phyloP scores from a whole-genome alignment of 345 rosid species.

The Excoecaria cochinchinensis region DNA sequence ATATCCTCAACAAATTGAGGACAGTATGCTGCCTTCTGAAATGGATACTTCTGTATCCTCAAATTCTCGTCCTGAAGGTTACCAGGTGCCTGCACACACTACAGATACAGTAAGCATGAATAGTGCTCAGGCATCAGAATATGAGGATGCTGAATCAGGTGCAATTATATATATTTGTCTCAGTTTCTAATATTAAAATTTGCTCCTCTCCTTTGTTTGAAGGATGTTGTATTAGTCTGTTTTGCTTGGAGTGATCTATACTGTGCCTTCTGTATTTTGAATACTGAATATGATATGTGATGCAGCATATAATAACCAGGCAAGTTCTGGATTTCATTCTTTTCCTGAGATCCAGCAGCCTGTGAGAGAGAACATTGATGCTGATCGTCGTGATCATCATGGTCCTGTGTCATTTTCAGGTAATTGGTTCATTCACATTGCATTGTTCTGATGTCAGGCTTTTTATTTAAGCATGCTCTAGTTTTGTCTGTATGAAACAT shows the following conservation, averaged over 20 bases:
- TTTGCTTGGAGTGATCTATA: slow-evolving; percentile 2
- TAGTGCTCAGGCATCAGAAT: slow-evolving; percentile 64
- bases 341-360: slow-evolving; percentile 47
- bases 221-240: slow-evolving; percentile 8
- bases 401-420: slow-evolving; percentile 45
- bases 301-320: slow-evolving; percentile 70
- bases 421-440: slow-evolving; percentile 27
- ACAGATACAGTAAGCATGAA: slow-evolving; percentile 62
- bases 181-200: background rate
- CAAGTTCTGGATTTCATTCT: slow-evolving; percentile 48
- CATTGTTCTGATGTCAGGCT: slow-evolving; percentile 6
- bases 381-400: slow-evolving; percentile 43
- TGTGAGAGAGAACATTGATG: slow-evolving; percentile 37
- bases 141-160: slow-evolving; percentile 93
- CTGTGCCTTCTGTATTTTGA: slow-evolving; percentile 18
- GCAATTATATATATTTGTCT: slow-evolving; percentile 19
- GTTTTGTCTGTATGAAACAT: slow-evolving; percentile 15
- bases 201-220: slow-evolving; percentile 5
- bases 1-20: slow-evolving; percentile 50
- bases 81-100: slow-evolving; percentile 50
- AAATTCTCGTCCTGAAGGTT: slow-evolving; percentile 41
- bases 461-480: slow-evolving; percentile 1
- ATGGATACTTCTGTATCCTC: slow-evolving; percentile 56
- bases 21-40: slow-evolving; percentile 40
- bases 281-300: slow-evolving; percentile 14